Evolutionary conservation across 2,329 filamentous ascomycete species (phyloP), one percentile per base, ranked within the genome.

Genomic region (Fusarium dimerum): DNA sequence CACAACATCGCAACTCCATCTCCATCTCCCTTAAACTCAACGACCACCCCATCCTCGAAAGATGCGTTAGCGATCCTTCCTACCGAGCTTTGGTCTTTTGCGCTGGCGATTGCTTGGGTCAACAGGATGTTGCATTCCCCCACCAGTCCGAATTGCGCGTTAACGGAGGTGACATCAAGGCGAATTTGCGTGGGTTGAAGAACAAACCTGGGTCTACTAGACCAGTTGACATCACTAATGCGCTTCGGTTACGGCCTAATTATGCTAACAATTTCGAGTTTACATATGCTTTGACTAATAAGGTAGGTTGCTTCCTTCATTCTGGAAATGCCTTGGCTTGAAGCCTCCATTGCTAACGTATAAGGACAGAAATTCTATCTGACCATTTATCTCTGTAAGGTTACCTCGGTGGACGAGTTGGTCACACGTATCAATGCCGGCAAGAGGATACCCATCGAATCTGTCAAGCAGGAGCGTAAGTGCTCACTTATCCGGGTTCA

Each of bases 141-240:
- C 86, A 93, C 63, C 92, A 97, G 73, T 89, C 94, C 32, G 94
- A 99, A 69, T 81, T 99, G 51, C 93, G 92, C 68, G 84, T 96
- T 50, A 99, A 99, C 63, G 82, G 85, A 10, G 88, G 88, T 34
- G 91, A 97, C 51, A 82, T 97, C 61, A 94, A 93, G 71, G 88
- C 89, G n/a, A 99, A 97, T 69, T 80, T 96, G 61, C 89, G 94
- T 61, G 94, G 94, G 5, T 74, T 99, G 56, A 99, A 99, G 74
- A 97, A 96, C 71, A 96, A 94, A 71, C 90, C 93, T 7, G 94
- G 94, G 18, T 95, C 94, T 42, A 99, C 94, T 40, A 86, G 91
- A 65, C 94, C 94, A 8, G 92, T 90, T 43, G 94, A 99, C 72
- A 88, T 99, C 56, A 99, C 94, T 8, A 78, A 82, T 59, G 81